Conservation (phyloP, 169 alveolate genomes). For the Theileria equi region DNA sequence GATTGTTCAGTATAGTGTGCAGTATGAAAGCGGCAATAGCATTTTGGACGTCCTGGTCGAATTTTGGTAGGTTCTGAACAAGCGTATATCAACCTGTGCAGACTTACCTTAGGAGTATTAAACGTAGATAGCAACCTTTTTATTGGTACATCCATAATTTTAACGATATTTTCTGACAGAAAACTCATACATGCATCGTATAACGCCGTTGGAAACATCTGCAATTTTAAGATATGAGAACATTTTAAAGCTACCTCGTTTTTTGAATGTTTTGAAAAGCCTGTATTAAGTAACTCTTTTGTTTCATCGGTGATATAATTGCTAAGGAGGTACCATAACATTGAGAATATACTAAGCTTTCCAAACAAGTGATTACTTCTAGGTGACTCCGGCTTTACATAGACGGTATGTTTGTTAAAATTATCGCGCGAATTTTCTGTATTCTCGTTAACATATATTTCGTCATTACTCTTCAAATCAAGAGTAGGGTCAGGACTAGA, state of each 20-base stretch:
- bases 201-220: too few species aligned
- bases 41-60: too few species aligned
- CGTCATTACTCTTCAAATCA: too few species aligned
- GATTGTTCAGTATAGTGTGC: not conserved
- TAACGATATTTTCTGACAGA: not conserved
- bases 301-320: slow-evolving; percentile 33
- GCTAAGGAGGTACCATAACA: slow-evolving; percentile 54
- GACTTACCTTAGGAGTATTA: not conserved
- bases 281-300: slow-evolving; percentile 23
- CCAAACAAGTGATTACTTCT: too few species aligned
- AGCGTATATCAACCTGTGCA: too few species aligned
- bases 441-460: too few species aligned
- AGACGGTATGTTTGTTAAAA: too few species aligned
- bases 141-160: not conserved
- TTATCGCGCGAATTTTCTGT: too few species aligned
- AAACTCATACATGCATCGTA: not conserved
- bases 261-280: not conserved
- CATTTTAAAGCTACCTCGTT: slow-evolving; percentile 16
- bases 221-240: too few species aligned
- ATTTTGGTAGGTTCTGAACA: too few species aligned
- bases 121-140: not conserved
- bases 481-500: too few species aligned
- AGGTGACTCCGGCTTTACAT: too few species aligned
- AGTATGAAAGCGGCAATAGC: not conserved
- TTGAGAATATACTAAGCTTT: slow-evolving; percentile 31